Base-by-base conservation (phyloP, 192 early-diverging fungal genomes). In the Coemansia sp. region DNA sequence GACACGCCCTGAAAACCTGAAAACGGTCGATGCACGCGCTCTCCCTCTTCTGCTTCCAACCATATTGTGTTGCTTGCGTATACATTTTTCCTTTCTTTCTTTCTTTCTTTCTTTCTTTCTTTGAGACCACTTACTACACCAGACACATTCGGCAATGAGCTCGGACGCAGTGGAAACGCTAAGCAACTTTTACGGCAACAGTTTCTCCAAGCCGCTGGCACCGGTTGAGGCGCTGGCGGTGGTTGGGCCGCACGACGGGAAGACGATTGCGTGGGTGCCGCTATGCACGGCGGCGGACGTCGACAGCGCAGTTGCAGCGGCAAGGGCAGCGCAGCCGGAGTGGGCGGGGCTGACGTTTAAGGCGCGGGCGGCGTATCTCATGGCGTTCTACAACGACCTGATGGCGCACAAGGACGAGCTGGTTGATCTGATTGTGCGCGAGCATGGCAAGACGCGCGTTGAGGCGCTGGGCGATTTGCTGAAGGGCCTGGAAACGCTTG, bases 401-500 rank as follows among this genome's bases (percentile, higher is more conserved):
- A 72, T 80, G 21, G 84, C 69, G 68, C 84, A 90, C 72, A 63
- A 68, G 0, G 88, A 89, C 12, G 88, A 94, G 71, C 81, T 94
- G 15, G 89, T 88, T 0, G 88, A 85, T 48, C 72, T 93, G 62
- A 87, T 94, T 12, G 91, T 89, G 24, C 70, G 80, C 26, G 92
- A 94, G 72, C 92, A 94, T 65, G 92, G 92, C 67, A 94, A 94
- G 84, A 93, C 85, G 51, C 82, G 81, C 67, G 71, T 83, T 0
- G 92, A 94, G 71, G 92, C 92, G 9, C 49, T 85, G 18, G 89
- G 86, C 36, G 92, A 93, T 63, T 80, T 94, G 48, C 69, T 80
- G 60, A 93, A 93, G 69, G 92, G 92, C n/a, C 81, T 89, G 45
- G 92, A 94, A 64, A 93, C 92, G 0, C 83, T 94, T 38, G 92